Conservation (phyloP, 2,329 filamentous ascomycete species). For the Trichoderma simmonsii region DNA sequence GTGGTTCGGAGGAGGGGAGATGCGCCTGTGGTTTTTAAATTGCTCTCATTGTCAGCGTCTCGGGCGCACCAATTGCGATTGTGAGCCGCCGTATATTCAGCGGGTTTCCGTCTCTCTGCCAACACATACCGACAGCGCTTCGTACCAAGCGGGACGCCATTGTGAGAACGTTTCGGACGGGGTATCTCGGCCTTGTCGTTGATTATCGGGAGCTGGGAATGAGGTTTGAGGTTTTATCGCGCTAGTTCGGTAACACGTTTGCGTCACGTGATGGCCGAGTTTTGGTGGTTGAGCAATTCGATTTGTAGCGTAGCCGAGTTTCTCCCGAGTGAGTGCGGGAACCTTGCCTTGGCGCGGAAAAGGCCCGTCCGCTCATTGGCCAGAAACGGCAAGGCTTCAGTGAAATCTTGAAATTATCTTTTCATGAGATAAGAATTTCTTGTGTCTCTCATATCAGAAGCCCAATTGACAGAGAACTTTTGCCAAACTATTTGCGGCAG, state of each 20-base stretch:
- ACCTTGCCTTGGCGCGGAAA: slow-evolving; percentile 13
- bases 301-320: slow-evolving; percentile 27
- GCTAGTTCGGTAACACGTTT: slow-evolving; percentile 39
- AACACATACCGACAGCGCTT: slow-evolving; percentile 83
- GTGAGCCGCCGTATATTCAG: slow-evolving; percentile 24
- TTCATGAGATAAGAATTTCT: slow-evolving; percentile 14
- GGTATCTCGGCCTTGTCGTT: slow-evolving; percentile 46
- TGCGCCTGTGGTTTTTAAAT: slow-evolving; percentile 60
- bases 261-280: slow-evolving; percentile 36
- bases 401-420: slow-evolving; percentile 30
- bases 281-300: not conserved
- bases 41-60: slow-evolving; percentile 22
- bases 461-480: not conserved
- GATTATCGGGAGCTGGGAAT: slow-evolving; percentile 40
- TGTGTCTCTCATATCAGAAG: not conserved
- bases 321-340: slow-evolving; percentile 14
- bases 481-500: not conserved
- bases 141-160: slow-evolving; percentile 98
- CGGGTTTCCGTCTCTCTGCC: slow-evolving; percentile 16
- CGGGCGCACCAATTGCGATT: slow-evolving; percentile 35
- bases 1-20: slow-evolving; percentile 78
- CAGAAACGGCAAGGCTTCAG: slow-evolving; percentile 25
- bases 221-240: slow-evolving; percentile 52
- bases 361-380: slow-evolving; percentile 28
- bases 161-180: slow-evolving; percentile 61